Evolutionary conservation across 305 asterid species (phyloP), one percentile per base, ranked within the genome.

Genomic region (Fraxinus latifolia): DNA sequence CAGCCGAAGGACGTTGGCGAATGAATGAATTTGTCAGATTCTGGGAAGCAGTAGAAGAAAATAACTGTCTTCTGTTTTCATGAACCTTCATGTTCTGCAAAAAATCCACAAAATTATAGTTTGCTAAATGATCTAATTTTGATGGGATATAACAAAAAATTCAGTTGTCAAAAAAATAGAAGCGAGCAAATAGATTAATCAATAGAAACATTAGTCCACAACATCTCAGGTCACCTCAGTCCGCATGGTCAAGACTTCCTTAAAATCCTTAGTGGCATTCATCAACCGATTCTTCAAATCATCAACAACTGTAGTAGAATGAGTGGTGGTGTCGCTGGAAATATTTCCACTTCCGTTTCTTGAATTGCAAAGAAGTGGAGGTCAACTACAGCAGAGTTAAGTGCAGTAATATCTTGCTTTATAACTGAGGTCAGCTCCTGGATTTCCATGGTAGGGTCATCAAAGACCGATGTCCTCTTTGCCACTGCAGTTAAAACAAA

Each of bases 1-100:
- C 81, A 80, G 91, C 95, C 84, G 94, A 87, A n/a, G 99, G 99
- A 42, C 95, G 97, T 85, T 96, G 97, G 78, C 98, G 95, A 83
- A 88, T 89, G 81, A 96, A 96, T 36, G 98, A 93, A 81, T 89
- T 89, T 76, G 97, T 74, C 71, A 92, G 87, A 82, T 87, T 92
- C 85, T 92, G 88, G 32, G 98, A 86, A 80, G 92, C 88, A 72
- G 96, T 87, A 27, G 96, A 89, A 81, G 99, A 92, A 75, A 91
- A 92, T 77, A 94, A 27, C 85, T 95, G 98, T 72, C 95, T 91
- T 82, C 99, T 89, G 87, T 83, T 93, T 80, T 94, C 99, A 68
- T 94, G 97, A 88, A 90, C 94, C 84, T 94, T 95, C 88, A 94
- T 70, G 87, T 94, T 95, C 99, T 94, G 93, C 81, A 70, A 85